Evolutionary conservation across 2,329 filamentous ascomycete species (phyloP).

Genomic region (Trichoderma citrinoviride): DNA sequence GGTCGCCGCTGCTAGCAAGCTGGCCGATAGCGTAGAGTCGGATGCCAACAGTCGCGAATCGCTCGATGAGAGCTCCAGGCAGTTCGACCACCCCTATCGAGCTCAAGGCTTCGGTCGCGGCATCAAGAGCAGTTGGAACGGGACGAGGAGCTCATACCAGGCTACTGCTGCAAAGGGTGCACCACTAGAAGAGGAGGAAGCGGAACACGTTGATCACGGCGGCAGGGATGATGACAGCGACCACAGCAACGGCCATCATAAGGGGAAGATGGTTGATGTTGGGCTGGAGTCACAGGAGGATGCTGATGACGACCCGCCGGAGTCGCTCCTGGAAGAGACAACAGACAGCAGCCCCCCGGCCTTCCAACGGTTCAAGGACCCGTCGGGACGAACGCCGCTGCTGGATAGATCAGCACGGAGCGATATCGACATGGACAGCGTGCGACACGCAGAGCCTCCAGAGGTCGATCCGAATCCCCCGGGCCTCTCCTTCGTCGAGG

Average conservation of each 20-base stretch:
- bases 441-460: constrained; percentile 38
- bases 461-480: constrained; percentile 38
- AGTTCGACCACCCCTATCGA: constrained; percentile 39
- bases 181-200: constrained; percentile 46
- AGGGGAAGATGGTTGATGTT: constrained; percentile 79
- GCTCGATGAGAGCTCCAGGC: constrained; percentile 34
- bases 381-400: constrained; percentile 40
- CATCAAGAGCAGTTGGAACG: constrained; percentile 65
- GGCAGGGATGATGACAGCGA: constrained; percentile 34
- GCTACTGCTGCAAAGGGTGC: constrained; percentile 31
- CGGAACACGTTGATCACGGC: constrained; percentile 41
- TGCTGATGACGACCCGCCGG: constrained; percentile 56
- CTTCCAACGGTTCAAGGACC: constrained; percentile 58
- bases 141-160: constrained; percentile 44
- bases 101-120: constrained; percentile 50
- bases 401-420: constrained; percentile 43
- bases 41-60: constrained; percentile 51
- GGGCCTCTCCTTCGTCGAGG: constrained; percentile 55
- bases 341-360: constrained; percentile 56
- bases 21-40: constrained; percentile 82
- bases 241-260: constrained; percentile 37
- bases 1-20: constrained; percentile 78
- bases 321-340: constrained; percentile 57
- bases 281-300: constrained; percentile 69
- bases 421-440: constrained; percentile 48